Conservation (phyloP, 169 alveolate genomes). For the Neospora caninum region DNA sequence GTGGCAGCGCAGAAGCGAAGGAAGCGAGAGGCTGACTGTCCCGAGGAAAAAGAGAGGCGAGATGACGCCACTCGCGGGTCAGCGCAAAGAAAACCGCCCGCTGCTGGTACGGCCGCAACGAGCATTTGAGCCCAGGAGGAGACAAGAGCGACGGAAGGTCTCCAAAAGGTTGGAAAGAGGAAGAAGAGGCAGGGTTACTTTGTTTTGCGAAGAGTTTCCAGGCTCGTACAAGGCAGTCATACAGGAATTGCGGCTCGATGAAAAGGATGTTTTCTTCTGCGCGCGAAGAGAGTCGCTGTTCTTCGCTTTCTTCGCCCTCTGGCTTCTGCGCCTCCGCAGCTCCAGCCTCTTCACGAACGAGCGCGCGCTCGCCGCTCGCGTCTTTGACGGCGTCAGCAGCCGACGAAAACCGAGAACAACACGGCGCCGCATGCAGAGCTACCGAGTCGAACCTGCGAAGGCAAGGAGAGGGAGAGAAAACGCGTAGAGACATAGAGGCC, state of each 20-base stretch:
- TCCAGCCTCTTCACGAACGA: background rate
- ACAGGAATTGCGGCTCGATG: slow-evolving; percentile 25
- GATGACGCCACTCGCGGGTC: slow-evolving; percentile 54
- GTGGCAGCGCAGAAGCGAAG: no score
- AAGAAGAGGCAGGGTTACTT: slow-evolving; percentile 14
- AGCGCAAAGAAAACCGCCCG: slow-evolving; percentile 67
- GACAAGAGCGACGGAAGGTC: background rate
- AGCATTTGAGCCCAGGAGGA: slow-evolving; percentile 56
- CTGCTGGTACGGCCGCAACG: slow-evolving; percentile 69
- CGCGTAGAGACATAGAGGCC: background rate
- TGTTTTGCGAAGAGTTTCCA: slow-evolving; percentile 45
- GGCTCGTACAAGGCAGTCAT: background rate
- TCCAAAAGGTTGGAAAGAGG: background rate
- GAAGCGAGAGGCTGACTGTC: background rate
- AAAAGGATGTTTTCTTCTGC: background rate
- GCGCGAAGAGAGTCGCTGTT: background rate
- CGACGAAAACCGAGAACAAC: background rate
- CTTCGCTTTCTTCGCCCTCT: background rate
- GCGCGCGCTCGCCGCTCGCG: background rate
- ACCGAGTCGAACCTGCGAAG: background rate
- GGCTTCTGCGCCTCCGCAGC: background rate
- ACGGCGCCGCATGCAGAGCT: background rate
- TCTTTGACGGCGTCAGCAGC: no score
- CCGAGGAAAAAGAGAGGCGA: background rate
- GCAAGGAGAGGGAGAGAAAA: background rate